These are phyloP conservation scores for Gautieria morchelliformis DNA, from an alignment of 768 basidiomycete genomes.

Conservation along the genomic window DNA sequence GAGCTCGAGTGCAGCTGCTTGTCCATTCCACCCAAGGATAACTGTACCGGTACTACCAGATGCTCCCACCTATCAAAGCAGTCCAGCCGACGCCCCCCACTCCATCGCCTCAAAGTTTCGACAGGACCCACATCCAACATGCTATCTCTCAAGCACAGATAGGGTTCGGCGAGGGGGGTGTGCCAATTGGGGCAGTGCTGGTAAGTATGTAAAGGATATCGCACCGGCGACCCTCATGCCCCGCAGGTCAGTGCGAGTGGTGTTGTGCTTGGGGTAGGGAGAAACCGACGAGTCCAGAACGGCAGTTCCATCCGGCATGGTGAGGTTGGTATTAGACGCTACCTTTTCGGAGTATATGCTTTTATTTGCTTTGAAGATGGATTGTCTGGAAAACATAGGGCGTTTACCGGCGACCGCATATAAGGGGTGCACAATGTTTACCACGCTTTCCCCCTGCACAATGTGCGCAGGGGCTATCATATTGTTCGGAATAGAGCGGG, in stretches of 20 bases:
- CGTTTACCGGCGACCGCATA: conserved; percentile 36
- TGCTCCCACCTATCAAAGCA: too few species aligned
- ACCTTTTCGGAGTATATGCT: neutral
- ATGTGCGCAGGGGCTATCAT: conserved; percentile 59
- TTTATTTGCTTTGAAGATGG: conserved; percentile 12
- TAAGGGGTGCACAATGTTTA: conserved; percentile 33
- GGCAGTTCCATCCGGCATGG: conserved; percentile 34
- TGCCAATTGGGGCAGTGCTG: conserved; percentile 54
- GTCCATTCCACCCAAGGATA: too few species aligned
- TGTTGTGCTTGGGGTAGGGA: conserved; percentile 31
- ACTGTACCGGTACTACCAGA: too few species aligned
- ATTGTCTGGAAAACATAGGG: conserved; percentile 45
- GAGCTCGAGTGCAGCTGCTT: too few species aligned
- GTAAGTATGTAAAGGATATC: conserved; percentile 12
- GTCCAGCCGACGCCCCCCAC: too few species aligned
- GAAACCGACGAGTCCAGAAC: conserved; percentile 38
- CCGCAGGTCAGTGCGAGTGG: conserved; percentile 8
- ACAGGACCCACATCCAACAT: too few species aligned
- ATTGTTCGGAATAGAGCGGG: conserved; percentile 54
- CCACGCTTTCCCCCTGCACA: conserved; percentile 40
- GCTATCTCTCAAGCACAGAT: conserved; percentile 3
- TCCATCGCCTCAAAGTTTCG: too few species aligned
- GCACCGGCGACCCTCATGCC: neutral
- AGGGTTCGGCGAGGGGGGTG: conserved; percentile 42
- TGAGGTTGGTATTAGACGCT: conserved; percentile 24